Conservation (phyloP, 331 rosid genomes). For the Saraca asoca region DNA sequence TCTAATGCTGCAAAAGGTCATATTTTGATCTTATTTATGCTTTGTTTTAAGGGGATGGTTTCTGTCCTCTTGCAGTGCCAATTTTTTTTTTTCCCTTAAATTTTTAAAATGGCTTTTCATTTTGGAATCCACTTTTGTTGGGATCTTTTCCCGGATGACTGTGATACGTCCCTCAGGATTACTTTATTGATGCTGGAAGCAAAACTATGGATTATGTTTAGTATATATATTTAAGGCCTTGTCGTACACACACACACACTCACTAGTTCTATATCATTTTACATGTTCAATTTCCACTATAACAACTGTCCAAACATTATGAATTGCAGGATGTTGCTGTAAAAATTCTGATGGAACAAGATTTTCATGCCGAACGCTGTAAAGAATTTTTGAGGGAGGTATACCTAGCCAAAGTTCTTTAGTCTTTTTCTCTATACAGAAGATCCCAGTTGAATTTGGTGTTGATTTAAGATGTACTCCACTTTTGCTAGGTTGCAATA, state of each 20-base stretch:
- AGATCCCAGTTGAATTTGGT: slow-evolving; percentile 3
- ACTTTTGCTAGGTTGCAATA: slow-evolving; percentile 75
- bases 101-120: slow-evolving; percentile 14
- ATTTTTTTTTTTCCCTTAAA: not conserved
- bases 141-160: slow-evolving; percentile 7
- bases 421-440: slow-evolving; percentile 14
- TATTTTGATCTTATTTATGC: not conserved
- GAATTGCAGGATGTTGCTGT: slow-evolving; percentile 91
- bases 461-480: slow-evolving; percentile 35
- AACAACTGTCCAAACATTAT: slow-evolving; percentile 16
- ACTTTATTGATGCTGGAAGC: slow-evolving; percentile 26
- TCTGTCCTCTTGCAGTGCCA: slow-evolving; percentile 17
- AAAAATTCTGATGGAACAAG: slow-evolving; percentile 98
- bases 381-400: slow-evolving; percentile 97
- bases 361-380: slow-evolving; percentile 81
- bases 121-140: slow-evolving; percentile 23
- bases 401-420: slow-evolving; percentile 27
- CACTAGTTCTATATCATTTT: not conserved
- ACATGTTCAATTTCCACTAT: slow-evolving; percentile 12
- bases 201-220: slow-evolving; percentile 15
- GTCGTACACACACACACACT: not conserved
- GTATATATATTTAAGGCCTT: not conserved
- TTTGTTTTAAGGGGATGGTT: slow-evolving; percentile 10
- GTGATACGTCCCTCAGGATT: slow-evolving; percentile 21
- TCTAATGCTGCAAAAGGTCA: slow-evolving; percentile 19